These are phyloP conservation scores for Nemophila menziesii DNA, from an alignment of 257 asterid genomes.

Conservation along the genomic window DNA sequence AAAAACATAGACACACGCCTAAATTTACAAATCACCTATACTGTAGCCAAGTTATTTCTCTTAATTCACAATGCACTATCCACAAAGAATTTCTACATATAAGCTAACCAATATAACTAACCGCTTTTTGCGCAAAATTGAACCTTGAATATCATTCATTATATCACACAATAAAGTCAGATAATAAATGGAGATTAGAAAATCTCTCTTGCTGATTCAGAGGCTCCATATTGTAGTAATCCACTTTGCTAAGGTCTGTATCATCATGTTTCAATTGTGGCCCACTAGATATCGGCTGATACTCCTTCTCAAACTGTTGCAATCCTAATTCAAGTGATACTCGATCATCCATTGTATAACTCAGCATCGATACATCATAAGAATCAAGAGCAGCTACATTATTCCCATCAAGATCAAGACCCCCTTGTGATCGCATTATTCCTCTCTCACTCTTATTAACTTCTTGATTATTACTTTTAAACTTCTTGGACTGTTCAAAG, in stretches of 20 bases:
- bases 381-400: slow-evolving; percentile 7
- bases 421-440: slow-evolving; percentile 9
- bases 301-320: slow-evolving; percentile 23
- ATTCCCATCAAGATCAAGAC: slow-evolving; percentile 9
- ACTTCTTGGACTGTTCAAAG: slow-evolving; percentile 17
- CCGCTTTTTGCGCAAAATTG: slow-evolving; percentile 5
- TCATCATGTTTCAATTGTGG: slow-evolving; percentile 17
- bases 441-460: slow-evolving; percentile 19
- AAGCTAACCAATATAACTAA: slow-evolving; percentile 11
- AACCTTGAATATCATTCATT: slow-evolving; percentile 1
- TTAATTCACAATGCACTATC: slow-evolving; percentile 14
- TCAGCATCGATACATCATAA: slow-evolving; percentile 15
- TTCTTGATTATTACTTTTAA: slow-evolving; percentile 20
- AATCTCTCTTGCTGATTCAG: slow-evolving; percentile 48
- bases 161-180: slow-evolving; percentile 49
- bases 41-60: slow-evolving; percentile 10
- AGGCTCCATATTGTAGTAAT: slow-evolving; percentile 35
- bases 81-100: slow-evolving; percentile 18
- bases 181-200: slow-evolving; percentile 28
- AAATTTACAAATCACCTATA: slow-evolving; percentile 10
- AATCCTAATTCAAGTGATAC: slow-evolving; percentile 53
- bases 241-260: slow-evolving; percentile 25
- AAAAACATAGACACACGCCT: slow-evolving; percentile 6
- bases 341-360: slow-evolving; percentile 18
- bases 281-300: slow-evolving; percentile 14